A percentile compares a stretch with the other conserved stretches of the same genome.
Conservation (phyloP, 805 yeast genomes). For the Metschnikowia matae region DNA sequence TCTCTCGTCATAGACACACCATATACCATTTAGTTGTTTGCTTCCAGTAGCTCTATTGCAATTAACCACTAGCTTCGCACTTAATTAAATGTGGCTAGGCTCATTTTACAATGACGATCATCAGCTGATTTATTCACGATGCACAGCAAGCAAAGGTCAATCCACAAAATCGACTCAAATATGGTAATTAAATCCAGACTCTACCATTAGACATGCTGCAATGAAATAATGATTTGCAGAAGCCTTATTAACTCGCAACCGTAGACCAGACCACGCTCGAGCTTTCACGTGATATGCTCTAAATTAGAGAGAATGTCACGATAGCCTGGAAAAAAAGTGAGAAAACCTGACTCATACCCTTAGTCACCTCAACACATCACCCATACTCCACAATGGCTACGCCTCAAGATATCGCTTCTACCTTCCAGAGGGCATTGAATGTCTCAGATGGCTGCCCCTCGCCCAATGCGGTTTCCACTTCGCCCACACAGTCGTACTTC, state of each 20-base stretch:
- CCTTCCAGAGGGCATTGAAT: constrained; percentile 53
- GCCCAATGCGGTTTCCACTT: constrained; percentile 69
- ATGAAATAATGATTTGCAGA: background rate
- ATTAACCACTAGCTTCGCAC: no score
- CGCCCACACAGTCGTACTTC: constrained; percentile 76
- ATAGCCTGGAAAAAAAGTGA: constrained; percentile 4
- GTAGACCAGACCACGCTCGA: constrained; percentile 2
- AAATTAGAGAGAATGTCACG: constrained; percentile 1
- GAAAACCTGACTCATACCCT: constrained; percentile 2
- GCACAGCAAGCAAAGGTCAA: no score
- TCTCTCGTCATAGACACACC: no score
- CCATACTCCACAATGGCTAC: constrained; percentile 46
- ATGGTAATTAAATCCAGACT: no score
- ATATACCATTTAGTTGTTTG: no score
- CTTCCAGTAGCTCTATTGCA: no score
- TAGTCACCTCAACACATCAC: background rate
- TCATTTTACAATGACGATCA: no score
- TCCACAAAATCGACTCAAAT: no score
- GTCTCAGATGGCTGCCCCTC: constrained; percentile 41
- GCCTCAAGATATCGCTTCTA: constrained; percentile 62
- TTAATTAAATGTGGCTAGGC: no score
- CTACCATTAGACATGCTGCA: no score
- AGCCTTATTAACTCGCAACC: background rate
- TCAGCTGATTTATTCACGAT: no score
- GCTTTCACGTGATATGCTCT: constrained; percentile 6